Base-by-base conservation (phyloP, 1,284 basidiomycete genomes). In the Boletus mariae region DNA sequence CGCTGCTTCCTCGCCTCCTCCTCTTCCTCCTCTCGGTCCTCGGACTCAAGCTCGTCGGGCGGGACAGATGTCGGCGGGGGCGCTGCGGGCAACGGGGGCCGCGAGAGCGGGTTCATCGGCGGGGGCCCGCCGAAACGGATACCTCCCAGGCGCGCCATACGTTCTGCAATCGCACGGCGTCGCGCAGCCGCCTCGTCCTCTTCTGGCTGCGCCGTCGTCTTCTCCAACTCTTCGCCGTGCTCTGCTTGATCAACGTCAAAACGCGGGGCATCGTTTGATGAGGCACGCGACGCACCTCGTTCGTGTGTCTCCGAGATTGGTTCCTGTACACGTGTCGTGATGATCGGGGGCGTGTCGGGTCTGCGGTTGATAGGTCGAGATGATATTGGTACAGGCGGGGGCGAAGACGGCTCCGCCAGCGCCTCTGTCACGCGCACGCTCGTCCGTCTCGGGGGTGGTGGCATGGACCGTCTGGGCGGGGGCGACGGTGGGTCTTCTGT, bases 141-240 rank as follows among this genome's bases (percentile, higher is more conserved):
- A 2, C 84, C 87, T 28, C 88, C 87, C 2, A 91, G 71, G 59
- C 81, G 86, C 0, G 88, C 88, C 87, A 91, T 89, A 4, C 88
- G 77, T 58, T 90, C 87, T 2, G 87, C 86, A 44, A 90, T 85
- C 2, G 84, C 85, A 29, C 73, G 75, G n/a, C 80, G 76, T 47
- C 80, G 74, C 3, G 68, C 66, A 29, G 75, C 70, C 50, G 79
- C 82, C 0, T 73, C 70, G 55, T 84, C 80, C 57, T 78, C 78
- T 32, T 53, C 66, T 23, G 52, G 57, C 42, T 65, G 52, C 17
- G 53, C 48, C 31, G 56, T 60, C 37, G 2, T 42, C 13, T 29
- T 45, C 13, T 54, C 58, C 0, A 43, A 49, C 7, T 41, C 51
- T 13, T 62, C 59, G 10, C 26, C 28, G 10, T 20, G 43, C 12